phyloP scores from a whole-genome alignment of 2,329 filamentous ascomycete genomes.

The Xylariaceae sp. region DNA sequence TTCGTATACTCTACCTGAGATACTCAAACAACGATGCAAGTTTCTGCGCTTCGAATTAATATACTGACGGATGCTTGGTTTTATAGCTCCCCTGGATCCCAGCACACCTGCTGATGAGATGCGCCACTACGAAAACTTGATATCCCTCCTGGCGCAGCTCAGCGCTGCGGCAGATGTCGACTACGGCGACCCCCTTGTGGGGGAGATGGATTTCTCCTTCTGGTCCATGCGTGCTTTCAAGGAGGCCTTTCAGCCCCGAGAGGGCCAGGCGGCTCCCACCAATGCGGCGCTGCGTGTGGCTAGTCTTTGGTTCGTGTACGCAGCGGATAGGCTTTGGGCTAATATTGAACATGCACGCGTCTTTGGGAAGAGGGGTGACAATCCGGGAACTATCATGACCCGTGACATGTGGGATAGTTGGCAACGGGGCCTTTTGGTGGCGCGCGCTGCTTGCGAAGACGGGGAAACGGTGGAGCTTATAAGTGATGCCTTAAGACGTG shows the following conservation, averaged over 20 bases:
- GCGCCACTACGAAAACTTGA: slow-evolving; percentile 1
- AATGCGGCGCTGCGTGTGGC: background rate
- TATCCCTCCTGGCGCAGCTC: background rate
- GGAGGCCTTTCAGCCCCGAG: background rate
- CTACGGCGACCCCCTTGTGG: background rate
- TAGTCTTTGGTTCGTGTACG: background rate
- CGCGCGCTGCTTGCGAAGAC: background rate
- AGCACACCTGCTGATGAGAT: background rate
- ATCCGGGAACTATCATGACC: background rate
- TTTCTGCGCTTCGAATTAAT: background rate
- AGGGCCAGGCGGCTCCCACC: background rate
- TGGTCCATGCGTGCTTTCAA: background rate
- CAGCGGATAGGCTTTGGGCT: background rate
- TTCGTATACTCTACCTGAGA: background rate
- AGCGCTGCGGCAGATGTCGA: background rate
- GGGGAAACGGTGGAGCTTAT: background rate
- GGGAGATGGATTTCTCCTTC: slow-evolving; percentile 1
- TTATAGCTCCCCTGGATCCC: background rate
- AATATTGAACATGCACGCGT: background rate
- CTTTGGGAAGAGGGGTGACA: background rate
- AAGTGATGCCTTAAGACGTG: background rate
- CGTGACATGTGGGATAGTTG: background rate
- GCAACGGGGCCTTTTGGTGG: background rate
- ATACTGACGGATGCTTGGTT: background rate
- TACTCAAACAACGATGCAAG: no score